Conservation (phyloP, 1,139 yeast species). For the Casaregolazyma lundiana region DNA sequence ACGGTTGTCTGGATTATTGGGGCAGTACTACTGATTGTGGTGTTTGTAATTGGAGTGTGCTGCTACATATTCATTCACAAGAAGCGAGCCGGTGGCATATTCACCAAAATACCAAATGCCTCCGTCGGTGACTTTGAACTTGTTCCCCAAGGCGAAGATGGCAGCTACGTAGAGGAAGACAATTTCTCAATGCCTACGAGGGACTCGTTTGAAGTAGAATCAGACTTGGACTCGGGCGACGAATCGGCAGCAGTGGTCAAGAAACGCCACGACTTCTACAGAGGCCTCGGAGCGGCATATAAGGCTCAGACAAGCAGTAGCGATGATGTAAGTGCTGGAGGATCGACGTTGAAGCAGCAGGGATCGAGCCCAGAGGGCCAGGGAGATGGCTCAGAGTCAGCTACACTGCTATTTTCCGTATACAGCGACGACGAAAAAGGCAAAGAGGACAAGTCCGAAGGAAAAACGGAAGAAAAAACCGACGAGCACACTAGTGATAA, state of each 20-base stretch:
- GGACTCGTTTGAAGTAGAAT: slow-evolving; percentile 8
- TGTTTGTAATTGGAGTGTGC: slow-evolving; percentile 28
- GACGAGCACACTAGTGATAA: no score
- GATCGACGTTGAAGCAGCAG: slow-evolving; percentile 19
- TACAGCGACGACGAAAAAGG: slow-evolving; percentile 9
- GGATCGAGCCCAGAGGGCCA: slow-evolving; percentile 23
- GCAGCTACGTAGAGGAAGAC: slow-evolving; percentile 17
- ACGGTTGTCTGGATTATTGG: slow-evolving; percentile 35
- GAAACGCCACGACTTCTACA: slow-evolving; percentile 3
- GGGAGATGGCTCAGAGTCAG: slow-evolving; percentile 6
- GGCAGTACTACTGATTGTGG: slow-evolving; percentile 28
- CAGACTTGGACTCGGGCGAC: slow-evolving; percentile 3
- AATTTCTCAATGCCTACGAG: slow-evolving; percentile 1
- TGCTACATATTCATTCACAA: slow-evolving; percentile 27
- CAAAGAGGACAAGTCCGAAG: background rate
- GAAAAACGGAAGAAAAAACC: no score
- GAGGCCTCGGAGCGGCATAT: slow-evolving; percentile 4
- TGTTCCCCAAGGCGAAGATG: slow-evolving; percentile 25
- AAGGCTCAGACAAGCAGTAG: background rate
- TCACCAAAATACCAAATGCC: slow-evolving; percentile 19
- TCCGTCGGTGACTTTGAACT: slow-evolving; percentile 30
- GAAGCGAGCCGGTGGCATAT: slow-evolving; percentile 18
- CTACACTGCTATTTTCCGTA: slow-evolving; percentile 8
- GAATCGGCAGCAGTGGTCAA: background rate
- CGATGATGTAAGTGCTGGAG: slow-evolving; percentile 5